Evolutionary conservation across 306 rosid genomes (phyloP).

Genomic region (Rosa lucieae): DNA sequence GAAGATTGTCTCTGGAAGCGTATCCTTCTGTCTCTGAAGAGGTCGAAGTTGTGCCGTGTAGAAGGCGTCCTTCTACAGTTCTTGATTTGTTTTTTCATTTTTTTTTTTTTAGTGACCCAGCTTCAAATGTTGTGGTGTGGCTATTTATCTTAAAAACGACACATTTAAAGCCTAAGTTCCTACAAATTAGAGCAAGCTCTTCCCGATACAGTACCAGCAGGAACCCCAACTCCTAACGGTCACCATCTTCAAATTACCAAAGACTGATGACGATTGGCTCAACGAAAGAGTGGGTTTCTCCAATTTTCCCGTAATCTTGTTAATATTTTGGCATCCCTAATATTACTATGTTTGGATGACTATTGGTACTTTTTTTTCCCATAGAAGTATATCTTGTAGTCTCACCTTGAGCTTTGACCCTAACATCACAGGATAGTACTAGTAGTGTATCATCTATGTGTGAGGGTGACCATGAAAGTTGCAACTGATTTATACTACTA

Average conservation of each 20-base stretch:
- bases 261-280: not conserved
- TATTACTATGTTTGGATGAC: not conserved
- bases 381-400: not conserved
- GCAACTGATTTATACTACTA: not conserved
- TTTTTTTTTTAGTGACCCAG: not conserved
- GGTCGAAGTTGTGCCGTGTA: not conserved
- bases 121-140: not conserved
- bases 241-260: not conserved
- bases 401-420: not conserved
- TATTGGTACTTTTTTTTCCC: not conserved
- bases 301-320: not conserved
- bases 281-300: not conserved
- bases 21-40: not conserved
- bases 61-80: not conserved
- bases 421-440: not conserved
- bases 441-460: not conserved
- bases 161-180: not conserved
- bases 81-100: not conserved
- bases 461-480: not conserved
- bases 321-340: not conserved
- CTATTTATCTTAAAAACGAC: not conserved
- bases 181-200: not conserved
- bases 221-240: not conserved
- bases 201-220: not conserved
- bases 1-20: not conserved